These are phyloP conservation scores for Mycena galericulata DNA, from an alignment of 768 basidiomycete genomes.

Conservation along the genomic window DNA sequence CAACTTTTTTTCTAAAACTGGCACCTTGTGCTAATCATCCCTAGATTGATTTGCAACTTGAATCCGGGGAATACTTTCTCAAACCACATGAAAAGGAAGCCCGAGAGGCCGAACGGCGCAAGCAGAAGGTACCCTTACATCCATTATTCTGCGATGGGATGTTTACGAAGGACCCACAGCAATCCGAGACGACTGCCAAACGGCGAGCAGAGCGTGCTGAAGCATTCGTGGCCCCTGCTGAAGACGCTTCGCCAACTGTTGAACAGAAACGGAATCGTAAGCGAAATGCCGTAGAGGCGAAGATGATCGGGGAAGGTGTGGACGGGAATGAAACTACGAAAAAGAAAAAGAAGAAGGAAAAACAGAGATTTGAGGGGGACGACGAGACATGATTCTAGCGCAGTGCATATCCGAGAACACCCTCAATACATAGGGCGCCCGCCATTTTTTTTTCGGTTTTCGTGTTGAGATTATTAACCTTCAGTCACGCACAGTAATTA, in stretches of 20 bases:
- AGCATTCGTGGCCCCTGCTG: slow-evolving; percentile 89
- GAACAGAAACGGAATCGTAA: slow-evolving; percentile 80
- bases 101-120: slow-evolving; percentile 75
- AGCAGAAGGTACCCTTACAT: slow-evolving; percentile 70
- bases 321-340: slow-evolving; percentile 36
- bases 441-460: too few species aligned
- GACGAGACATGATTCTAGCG: slow-evolving; percentile 16
- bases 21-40: neutral
- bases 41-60: slow-evolving; percentile 92
- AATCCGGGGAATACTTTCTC: slow-evolving; percentile 98
- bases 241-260: slow-evolving; percentile 77
- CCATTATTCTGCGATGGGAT: neutral
- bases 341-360: slow-evolving; percentile 35
- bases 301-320: slow-evolving; percentile 56
- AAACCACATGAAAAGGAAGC: slow-evolving; percentile 89
- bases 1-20: slow-evolving; percentile 1
- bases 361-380: slow-evolving; percentile 45
- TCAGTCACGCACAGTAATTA: neutral
- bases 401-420: too few species aligned
- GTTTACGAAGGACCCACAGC: slow-evolving; percentile 57
- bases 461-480: too few species aligned
- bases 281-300: slow-evolving; percentile 52
- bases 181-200: slow-evolving; percentile 79
- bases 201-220: slow-evolving; percentile 86
- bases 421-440: too few species aligned